phyloP scores from a whole-genome alignment of 208 protist genomes.

The Crithidia brevicula region DNA sequence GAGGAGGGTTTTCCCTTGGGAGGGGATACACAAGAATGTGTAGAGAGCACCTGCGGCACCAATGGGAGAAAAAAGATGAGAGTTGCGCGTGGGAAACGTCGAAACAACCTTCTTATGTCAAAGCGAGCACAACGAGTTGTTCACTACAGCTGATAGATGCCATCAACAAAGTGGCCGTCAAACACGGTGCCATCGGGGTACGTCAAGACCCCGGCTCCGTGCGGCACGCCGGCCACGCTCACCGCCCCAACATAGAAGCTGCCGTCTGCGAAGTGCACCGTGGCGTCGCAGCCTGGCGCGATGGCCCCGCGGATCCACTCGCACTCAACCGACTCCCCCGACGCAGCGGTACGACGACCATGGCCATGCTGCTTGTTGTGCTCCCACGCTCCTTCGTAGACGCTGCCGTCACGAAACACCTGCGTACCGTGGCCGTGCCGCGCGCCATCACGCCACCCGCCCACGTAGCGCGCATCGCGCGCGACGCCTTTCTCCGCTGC shows the following conservation, averaged over 20 bases:
- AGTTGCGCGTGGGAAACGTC: too few species aligned
- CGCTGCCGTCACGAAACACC: slow-evolving; percentile 68
- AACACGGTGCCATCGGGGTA: slow-evolving; percentile 89
- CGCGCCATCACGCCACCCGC: slow-evolving; percentile 68
- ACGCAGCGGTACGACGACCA: slow-evolving; percentile 56
- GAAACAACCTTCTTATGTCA: too few species aligned
- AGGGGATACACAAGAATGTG: too few species aligned
- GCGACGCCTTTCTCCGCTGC: slow-evolving; percentile 23
- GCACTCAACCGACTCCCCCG: slow-evolving; percentile 69
- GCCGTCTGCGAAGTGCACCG: slow-evolving; percentile 66
- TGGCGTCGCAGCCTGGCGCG: slow-evolving; percentile 57
- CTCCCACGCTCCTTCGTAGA: slow-evolving; percentile 85
- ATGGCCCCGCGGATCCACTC: slow-evolving; percentile 64
- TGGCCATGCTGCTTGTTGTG: slow-evolving; percentile 70
- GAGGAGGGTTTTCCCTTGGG: too few species aligned
- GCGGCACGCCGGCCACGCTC: slow-evolving; percentile 49
- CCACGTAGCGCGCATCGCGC: slow-evolving; percentile 73
- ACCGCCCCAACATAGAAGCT: slow-evolving; percentile 79
- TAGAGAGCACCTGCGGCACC: too few species aligned
- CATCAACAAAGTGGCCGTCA: slow-evolving; percentile 70
- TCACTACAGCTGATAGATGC: slow-evolving; percentile 73
- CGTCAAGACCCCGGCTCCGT: slow-evolving; percentile 68
- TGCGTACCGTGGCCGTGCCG: slow-evolving; percentile 72
- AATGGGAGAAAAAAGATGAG: not conserved
- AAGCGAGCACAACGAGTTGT: too few species aligned